phyloP scores from a whole-genome alignment of 228 moss, liverwort and hornwort species.

The Sphagnum magellanicum region DNA sequence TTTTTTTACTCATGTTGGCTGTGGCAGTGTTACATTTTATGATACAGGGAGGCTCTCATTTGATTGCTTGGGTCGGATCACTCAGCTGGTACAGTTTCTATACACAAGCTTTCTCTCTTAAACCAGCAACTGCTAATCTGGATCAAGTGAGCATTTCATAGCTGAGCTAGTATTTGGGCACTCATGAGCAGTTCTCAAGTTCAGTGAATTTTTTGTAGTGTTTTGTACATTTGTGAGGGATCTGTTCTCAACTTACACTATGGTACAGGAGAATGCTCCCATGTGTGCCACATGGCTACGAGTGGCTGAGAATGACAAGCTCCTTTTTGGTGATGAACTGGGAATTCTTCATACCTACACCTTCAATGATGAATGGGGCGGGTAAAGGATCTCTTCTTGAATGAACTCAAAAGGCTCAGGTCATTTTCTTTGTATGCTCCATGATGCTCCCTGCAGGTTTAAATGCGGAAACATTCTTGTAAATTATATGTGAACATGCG shows the following conservation, averaged over 20 bases:
- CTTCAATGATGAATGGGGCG: conserved; percentile 95
- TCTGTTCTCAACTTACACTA: too few relatives aligned
- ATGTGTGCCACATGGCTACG: conserved; percentile 95
- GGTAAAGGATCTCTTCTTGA: conserved; percentile 20
- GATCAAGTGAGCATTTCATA: too few relatives aligned
- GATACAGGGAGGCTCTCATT: conserved; percentile 94
- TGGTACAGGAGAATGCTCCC: conserved; percentile 74
- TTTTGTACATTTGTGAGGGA: too few relatives aligned
- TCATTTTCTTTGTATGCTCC: background rate
- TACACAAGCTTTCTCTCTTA: too few relatives aligned
- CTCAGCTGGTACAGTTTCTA: conserved; percentile 22
- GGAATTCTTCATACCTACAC: conserved; percentile 81
- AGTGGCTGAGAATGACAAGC: conserved; percentile 84
- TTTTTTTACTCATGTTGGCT: conserved; percentile 49
- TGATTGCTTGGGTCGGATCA: conserved; percentile 83
- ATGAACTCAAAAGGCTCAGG: background rate
- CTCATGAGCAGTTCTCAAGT: too few relatives aligned
- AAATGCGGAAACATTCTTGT: too few relatives aligned
- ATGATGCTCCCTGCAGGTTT: too few relatives aligned
- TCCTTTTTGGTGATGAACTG: conserved; percentile 81
- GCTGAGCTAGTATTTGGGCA: too few relatives aligned
- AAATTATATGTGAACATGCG: too few relatives aligned
- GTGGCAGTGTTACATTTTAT: conserved; percentile 93
- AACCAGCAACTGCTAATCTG: too few relatives aligned
- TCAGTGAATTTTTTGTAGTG: too few relatives aligned